phyloP scores from a whole-genome alignment of 352 stramenopile genomes.

The Globisporangium recalcitrans region DNA sequence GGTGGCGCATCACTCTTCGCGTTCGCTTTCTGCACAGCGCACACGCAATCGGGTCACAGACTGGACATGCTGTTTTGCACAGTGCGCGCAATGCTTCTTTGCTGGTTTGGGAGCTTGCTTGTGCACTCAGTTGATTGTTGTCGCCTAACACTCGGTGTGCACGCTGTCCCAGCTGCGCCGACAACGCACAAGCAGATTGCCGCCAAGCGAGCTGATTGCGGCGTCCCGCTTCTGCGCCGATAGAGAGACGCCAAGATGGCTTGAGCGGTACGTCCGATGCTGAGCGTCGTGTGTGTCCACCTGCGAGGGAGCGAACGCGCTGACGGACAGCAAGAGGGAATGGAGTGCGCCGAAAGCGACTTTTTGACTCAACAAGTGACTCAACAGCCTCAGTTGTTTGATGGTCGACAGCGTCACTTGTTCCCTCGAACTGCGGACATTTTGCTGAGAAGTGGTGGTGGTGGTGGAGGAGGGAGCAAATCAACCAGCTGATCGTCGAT shows the following conservation, averaged over 20 bases:
- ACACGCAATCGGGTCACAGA: background rate
- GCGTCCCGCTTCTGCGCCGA: background rate
- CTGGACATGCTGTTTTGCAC: background rate
- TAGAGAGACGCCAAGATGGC: background rate
- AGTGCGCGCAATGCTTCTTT: no score
- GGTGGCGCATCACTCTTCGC: background rate
- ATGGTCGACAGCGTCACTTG: background rate
- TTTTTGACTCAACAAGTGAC: background rate
- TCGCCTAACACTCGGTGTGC: slow-evolving; percentile 1
- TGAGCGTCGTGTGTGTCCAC: slow-evolving; percentile 6
- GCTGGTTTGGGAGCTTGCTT: background rate
- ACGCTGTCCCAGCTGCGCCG: background rate
- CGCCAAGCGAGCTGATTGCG: background rate
- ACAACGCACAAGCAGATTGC: slow-evolving; percentile 4
- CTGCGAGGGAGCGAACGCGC: background rate
- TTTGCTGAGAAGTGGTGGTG: no score
- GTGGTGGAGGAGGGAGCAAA: slow-evolving; percentile 3
- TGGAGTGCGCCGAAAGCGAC: background rate
- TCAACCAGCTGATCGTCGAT: background rate
- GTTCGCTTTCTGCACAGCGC: background rate
- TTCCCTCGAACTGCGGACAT: slow-evolving; percentile 9
- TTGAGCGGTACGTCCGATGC: background rate
- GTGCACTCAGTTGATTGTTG: background rate
- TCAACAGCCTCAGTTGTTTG: background rate
- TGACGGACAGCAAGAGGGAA: background rate